phyloP scores from a whole-genome alignment of 2,329 filamentous ascomycete genomes.

The Aspergillus oerlinghausenensis region DNA sequence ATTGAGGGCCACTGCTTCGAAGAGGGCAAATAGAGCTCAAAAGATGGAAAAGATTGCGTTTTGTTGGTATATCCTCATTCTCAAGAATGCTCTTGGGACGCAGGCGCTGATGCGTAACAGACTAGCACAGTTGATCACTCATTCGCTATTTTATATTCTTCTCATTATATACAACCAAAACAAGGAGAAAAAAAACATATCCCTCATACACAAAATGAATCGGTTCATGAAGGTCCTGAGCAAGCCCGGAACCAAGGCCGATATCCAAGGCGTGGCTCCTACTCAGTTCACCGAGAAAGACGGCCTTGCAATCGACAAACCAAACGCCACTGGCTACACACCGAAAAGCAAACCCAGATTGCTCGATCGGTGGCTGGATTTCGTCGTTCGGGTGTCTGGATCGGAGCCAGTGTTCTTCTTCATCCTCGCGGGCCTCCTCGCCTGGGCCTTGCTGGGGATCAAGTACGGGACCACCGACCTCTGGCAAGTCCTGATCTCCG shows the following conservation, averaged over 20 bases:
- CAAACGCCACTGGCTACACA: not conserved
- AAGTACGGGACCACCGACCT: conserved; percentile 11
- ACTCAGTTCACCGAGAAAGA: not conserved
- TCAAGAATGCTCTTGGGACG: not conserved
- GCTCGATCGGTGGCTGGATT: conserved; percentile 18
- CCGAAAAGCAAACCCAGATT: not conserved
- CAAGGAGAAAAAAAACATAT: not conserved
- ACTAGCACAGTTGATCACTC: not conserved
- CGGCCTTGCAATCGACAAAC: not conserved
- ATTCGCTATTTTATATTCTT: not conserved
- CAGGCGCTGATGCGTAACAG: not conserved
- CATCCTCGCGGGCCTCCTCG: conserved; percentile 25
- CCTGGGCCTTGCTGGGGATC: conserved; percentile 24
- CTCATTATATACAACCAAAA: not conserved
- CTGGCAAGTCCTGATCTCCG: conserved; percentile 25
- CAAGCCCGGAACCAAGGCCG: not conserved
- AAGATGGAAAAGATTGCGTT: not conserved
- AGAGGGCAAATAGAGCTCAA: not conserved
- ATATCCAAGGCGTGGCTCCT: not conserved
- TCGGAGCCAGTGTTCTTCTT: conserved; percentile 21
- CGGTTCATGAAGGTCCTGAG: not conserved
- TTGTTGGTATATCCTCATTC: not conserved
- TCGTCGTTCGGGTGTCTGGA: conserved; percentile 21
- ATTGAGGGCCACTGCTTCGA: not conserved
- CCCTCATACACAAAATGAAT: not conserved